These are phyloP conservation scores for Huntiella omanensis DNA, from an alignment of 2,329 filamentous ascomycete genomes.

Conservation along the genomic window DNA sequence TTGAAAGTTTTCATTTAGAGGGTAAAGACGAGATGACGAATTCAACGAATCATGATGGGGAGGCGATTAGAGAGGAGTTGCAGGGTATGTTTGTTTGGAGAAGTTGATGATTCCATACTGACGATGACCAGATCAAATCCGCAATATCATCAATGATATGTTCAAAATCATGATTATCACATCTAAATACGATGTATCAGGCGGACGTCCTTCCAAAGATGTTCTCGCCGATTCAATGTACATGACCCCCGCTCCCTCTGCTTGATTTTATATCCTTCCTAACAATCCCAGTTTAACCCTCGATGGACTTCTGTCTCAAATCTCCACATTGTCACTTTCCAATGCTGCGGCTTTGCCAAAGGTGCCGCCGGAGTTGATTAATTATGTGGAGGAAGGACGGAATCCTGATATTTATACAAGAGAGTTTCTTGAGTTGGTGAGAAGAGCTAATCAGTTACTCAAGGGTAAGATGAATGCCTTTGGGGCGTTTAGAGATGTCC, in stretches of 20 bases:
- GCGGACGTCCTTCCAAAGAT: conserved; percentile 31
- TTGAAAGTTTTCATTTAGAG: no score
- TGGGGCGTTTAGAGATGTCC: conserved; percentile 37
- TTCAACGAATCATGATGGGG: no score
- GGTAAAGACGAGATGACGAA: no score
- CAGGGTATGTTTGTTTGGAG: no score
- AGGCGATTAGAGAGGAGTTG: no score
- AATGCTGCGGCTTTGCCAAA: conserved; percentile 24
- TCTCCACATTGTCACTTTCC: conserved; percentile 22
- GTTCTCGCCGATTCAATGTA: conserved; percentile 37
- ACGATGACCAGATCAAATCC: conserved; percentile 31
- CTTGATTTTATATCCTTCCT: not conserved
- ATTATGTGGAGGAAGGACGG: conserved; percentile 52
- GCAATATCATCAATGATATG: conserved; percentile 43
- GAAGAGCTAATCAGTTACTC: conserved; percentile 47
- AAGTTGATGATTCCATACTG: not conserved
- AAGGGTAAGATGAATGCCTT: conserved; percentile 46
- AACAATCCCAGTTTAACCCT: conserved; percentile 20
- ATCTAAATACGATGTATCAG: conserved; percentile 35
- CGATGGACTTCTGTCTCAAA: conserved; percentile 21
- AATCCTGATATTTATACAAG: conserved; percentile 59
- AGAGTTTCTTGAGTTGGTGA: conserved; percentile 52
- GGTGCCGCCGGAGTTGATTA: conserved; percentile 43
- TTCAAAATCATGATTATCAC: conserved; percentile 46
- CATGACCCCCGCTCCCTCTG: not conserved